Percentiles rank a stretch among this genome's conserved stretches.
These are phyloP conservation scores for Pseudoperonospora humuli DNA, from an alignment of 352 stramenopile species.

Conservation along the genomic window DNA sequence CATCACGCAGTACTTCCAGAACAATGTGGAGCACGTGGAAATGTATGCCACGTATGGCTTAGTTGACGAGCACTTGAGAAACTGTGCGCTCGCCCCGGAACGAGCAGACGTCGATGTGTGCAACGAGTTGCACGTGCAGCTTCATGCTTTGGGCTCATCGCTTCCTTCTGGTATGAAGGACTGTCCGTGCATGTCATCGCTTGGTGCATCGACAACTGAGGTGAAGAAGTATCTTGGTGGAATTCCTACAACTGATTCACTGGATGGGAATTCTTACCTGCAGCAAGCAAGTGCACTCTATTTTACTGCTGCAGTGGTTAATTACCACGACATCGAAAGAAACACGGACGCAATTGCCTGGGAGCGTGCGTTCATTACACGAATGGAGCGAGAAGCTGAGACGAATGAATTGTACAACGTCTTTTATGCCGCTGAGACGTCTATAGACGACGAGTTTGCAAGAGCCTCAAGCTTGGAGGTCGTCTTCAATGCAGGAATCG, in stretches of 20 bases:
- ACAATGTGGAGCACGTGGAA: conserved; percentile 42
- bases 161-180: conserved; percentile 51
- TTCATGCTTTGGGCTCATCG: conserved; percentile 21
- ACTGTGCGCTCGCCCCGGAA: conserved; percentile 23
- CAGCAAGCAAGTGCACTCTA: conserved; percentile 40
- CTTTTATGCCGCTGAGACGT: conserved; percentile 57
- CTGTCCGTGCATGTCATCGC: conserved; percentile 57
- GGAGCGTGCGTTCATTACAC: conserved; percentile 56
- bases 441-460: conserved; percentile 50
- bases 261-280: conserved; percentile 22
- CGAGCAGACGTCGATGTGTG: conserved; percentile 28
- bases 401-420: conserved; percentile 53
- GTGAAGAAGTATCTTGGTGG: conserved; percentile 51
- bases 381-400: conserved; percentile 41
- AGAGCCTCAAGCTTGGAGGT: conserved; percentile 39
- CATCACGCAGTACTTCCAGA: conserved; percentile 64
- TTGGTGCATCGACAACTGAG: conserved; percentile 48
- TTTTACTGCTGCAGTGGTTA: conserved; percentile 40
- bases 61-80: conserved; percentile 35
- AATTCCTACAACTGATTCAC: conserved; percentile 14
- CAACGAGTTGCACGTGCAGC: conserved; percentile 23
- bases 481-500: conserved; percentile 29
- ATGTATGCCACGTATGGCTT: conserved; percentile 41
- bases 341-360: conserved; percentile 49
- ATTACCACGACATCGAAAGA: conserved; percentile 30